Evolutionary conservation across 1,284 basidiomycete genomes (phyloP).

Genomic region (Trichosporon sp.): DNA sequence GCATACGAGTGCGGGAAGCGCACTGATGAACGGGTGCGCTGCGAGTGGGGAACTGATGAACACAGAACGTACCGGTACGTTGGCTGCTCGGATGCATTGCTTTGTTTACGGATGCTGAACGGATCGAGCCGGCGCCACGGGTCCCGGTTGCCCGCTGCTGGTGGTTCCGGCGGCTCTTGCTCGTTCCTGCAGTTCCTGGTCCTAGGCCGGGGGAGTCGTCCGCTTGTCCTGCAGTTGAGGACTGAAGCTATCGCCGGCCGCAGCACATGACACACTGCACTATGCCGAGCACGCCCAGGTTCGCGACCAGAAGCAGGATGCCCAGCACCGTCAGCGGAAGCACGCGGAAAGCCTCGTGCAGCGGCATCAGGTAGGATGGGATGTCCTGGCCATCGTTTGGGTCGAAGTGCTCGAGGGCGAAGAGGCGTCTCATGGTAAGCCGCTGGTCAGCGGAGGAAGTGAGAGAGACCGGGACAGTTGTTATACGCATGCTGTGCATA

Average conservation of each 20-base stretch:
- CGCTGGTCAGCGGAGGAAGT: background rate
- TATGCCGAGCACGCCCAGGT: background rate
- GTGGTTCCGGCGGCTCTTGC: background rate
- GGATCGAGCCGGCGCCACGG: too few relatives aligned
- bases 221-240: background rate
- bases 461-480: background rate
- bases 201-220: background rate
- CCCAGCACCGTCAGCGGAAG: conserved; percentile 1
- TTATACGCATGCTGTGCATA: conserved; percentile 6
- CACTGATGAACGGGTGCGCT: background rate
- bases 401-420: background rate
- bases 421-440: background rate
- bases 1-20: background rate
- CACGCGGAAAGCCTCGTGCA: background rate
- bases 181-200: background rate
- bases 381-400: background rate
- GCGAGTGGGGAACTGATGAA: background rate
- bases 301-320: background rate
- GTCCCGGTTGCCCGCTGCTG: background rate
- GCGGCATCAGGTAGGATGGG: background rate
- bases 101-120: background rate
- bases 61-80: background rate
- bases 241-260: background rate
- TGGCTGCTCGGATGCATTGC: too few relatives aligned
- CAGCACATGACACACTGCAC: background rate